Evolutionary conservation across 345 rosid species (phyloP), one percentile per base, ranked within the genome.

Genomic region (Salix exigua): DNA sequence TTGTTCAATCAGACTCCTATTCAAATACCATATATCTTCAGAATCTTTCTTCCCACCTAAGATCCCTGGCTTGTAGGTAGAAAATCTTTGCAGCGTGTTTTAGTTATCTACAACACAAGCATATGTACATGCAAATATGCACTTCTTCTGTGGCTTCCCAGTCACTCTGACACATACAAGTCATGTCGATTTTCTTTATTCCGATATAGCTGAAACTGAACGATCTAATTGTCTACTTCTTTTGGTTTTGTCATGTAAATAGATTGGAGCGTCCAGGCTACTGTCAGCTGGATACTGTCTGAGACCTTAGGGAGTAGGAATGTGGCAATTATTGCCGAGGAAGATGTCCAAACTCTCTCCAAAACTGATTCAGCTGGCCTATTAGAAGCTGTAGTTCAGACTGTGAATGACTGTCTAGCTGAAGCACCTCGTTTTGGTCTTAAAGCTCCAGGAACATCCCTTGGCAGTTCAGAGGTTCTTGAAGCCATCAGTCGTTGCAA

Each of bases 191-290:
- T 40, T 40, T 50, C 44, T 31, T 65, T 51, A 13, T 76, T 61
- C 64, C 68, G 25, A 50, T 75, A 5, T 50, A 7, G 53, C 67
- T 25, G n/a, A 73, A 14, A 60, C 46, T 17, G 4, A 19, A 53
- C 25, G 21, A 30, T 46, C 60, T 68, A 61, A 35, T 73, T 76
- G 55, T 53, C 75, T 78, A n/a, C 55, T 73, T 76, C 30, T 70
- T 25, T 75, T 48, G 63, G 16, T 61, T 66, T 66, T 30, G 2
- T 42, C 68, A 23, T 76, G 65, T 37, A 61, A 79, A 30, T 80
- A 88, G 91, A 88, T 80, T 86, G 89, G 89, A 86, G 91, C 68
- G 88, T 88, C 75, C 91, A 88, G 76, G 89, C 91, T 42, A 84
- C 80, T 26, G 87, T 86, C 33, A 88, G 91, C 79, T 88, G 86